Evolutionary conservation across 2,329 filamentous ascomycete species (phyloP).

Genomic region (Xylariaceae sp.): DNA sequence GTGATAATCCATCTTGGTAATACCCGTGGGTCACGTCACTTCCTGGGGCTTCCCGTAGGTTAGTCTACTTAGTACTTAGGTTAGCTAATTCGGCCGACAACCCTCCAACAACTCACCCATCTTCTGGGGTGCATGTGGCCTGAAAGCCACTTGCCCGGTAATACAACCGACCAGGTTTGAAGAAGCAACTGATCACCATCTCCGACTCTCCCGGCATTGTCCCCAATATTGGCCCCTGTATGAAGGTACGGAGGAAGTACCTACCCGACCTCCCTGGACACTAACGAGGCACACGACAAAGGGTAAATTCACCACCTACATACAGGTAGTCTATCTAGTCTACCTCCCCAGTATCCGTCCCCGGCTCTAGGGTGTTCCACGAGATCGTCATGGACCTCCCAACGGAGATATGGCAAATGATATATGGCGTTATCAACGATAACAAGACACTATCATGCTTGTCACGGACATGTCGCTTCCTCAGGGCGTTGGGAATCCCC

Average conservation of each 20-base stretch:
- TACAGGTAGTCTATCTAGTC: too few relatives aligned
- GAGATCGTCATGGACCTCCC: conserved; percentile 15
- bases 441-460: conserved; percentile 14
- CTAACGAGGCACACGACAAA: too few relatives aligned
- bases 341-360: too few relatives aligned
- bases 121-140: neutral
- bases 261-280: neutral
- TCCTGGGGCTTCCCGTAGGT: too few relatives aligned
- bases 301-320: too few relatives aligned
- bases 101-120: too few relatives aligned
- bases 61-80: too few relatives aligned
- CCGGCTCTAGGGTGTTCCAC: neutral
- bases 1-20: conserved; percentile 1
- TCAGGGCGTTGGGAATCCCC: conserved; percentile 16
- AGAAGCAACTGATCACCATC: neutral
- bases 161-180: neutral
- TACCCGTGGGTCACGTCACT: neutral
- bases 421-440: conserved; percentile 15
- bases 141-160: neutral
- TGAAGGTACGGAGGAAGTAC: neutral
- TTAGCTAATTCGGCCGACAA: too few relatives aligned
- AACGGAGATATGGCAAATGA: conserved; percentile 20
- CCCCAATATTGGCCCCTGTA: neutral
- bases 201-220: neutral
- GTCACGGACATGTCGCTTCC: conserved; percentile 17